Conservation (phyloP, 2,329 filamentous ascomycete species). For the Bertia moriformis region DNA sequence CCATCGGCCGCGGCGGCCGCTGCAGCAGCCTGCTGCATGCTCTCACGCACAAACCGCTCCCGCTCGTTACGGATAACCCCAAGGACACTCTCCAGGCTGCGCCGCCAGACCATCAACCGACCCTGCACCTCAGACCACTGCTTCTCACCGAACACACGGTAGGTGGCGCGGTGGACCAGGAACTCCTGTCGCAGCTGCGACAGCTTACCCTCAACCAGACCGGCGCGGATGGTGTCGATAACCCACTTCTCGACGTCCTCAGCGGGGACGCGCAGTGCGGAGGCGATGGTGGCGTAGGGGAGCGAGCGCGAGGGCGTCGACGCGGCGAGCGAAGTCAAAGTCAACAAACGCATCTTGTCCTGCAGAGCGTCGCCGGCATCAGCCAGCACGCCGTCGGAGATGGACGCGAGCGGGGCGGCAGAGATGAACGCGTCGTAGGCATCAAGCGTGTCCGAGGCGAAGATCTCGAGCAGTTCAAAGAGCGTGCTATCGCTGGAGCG, state of each 20-base stretch:
- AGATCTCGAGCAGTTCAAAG: constrained; percentile 87
- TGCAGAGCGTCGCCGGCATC: constrained; percentile 57
- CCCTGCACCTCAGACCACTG: constrained; percentile 94
- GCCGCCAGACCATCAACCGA: constrained; percentile 79
- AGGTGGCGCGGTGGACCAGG: constrained; percentile 87
- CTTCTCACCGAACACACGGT: constrained; percentile 93
- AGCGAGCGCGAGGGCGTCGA: constrained; percentile 73
- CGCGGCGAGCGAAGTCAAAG: constrained; percentile 77
- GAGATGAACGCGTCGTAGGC: constrained; percentile 81
- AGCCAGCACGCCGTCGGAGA: neutral
- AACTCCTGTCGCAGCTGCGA: constrained; percentile 87
- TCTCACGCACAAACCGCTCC: constrained; percentile 11
- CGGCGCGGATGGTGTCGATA: constrained; percentile 92
- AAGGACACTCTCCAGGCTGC: constrained; percentile 66
- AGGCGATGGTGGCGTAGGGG: constrained; percentile 71
- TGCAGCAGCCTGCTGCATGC: neutral
- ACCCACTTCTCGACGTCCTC: constrained; percentile 96
- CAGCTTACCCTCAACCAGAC: constrained; percentile 89
- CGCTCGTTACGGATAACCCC: constrained; percentile 68
- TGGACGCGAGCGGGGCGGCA: constrained; percentile 40
- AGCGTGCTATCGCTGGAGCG: constrained; percentile 71
- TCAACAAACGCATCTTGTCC: constrained; percentile 92
- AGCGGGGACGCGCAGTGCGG: constrained; percentile 66
- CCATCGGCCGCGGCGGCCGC: neutral
- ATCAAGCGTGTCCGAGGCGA: constrained; percentile 84